phyloP scores from a whole-genome alignment of 2,329 filamentous ascomycete species.

The Pestalotiopsis sp. region DNA sequence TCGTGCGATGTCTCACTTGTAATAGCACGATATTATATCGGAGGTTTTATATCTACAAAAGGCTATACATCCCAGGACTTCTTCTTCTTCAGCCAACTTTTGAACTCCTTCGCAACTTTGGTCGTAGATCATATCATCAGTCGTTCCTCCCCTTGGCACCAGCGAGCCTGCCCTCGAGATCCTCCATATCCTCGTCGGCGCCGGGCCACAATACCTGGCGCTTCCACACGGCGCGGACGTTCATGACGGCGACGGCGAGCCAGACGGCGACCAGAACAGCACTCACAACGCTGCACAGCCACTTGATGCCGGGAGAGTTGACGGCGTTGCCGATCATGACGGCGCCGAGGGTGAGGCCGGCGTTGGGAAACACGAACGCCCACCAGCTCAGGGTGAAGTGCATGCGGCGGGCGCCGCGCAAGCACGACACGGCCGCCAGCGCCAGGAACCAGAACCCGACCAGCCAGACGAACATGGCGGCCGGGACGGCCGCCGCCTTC shows the following conservation, averaged over 20 bases:
- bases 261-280: conserved; percentile 52
- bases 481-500: conserved; percentile 43
- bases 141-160: not conserved
- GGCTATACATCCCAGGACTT: too few species aligned
- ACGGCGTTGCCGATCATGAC: conserved; percentile 53
- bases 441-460: conserved; percentile 54
- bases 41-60: too few species aligned
- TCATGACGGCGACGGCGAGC: conserved; percentile 46
- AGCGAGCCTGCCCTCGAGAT: not conserved
- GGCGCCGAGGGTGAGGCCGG: conserved; percentile 56
- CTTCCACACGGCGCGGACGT: conserved; percentile 46
- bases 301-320: conserved; percentile 46
- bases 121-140: not conserved
- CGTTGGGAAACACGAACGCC: conserved; percentile 62
- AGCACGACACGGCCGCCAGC: conserved; percentile 36
- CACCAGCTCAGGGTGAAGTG: conserved; percentile 51
- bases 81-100: not conserved
- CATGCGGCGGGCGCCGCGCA: conserved; percentile 39
- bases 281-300: conserved; percentile 53
- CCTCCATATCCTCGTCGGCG: conserved; percentile 11
- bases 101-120: not conserved
- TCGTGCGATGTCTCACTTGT: too few species aligned
- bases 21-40: too few species aligned
- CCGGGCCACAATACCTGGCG: conserved; percentile 49
- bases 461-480: conserved; percentile 51